These are phyloP conservation scores for Teratosphaeria destructans DNA, from an alignment of 2,329 filamentous ascomycete genomes.

Conservation along the genomic window DNA sequence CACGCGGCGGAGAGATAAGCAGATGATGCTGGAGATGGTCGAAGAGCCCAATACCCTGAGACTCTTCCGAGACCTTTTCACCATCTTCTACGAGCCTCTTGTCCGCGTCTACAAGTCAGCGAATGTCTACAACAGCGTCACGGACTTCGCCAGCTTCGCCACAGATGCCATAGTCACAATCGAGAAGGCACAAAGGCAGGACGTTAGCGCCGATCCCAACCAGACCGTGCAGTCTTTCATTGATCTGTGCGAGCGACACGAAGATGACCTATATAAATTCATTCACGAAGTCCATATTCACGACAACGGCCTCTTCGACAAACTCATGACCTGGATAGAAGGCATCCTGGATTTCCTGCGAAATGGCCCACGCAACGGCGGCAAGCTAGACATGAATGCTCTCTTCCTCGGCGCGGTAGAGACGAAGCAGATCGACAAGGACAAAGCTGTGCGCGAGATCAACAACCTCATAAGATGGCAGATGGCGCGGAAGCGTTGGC, in stretches of 20 bases:
- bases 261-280: slow-evolving; percentile 98
- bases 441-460: slow-evolving; percentile 67
- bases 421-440: slow-evolving; percentile 56
- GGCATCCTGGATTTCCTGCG: slow-evolving; percentile 87
- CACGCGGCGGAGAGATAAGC: slow-evolving; percentile 84
- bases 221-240: slow-evolving; percentile 98
- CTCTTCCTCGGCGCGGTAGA: slow-evolving; percentile 73
- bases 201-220: slow-evolving; percentile 90
- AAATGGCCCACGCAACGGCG: slow-evolving; percentile 61
- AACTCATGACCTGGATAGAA: slow-evolving; percentile 95
- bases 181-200: slow-evolving; percentile 57
- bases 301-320: slow-evolving; percentile 90
- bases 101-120: slow-evolving; percentile 97
- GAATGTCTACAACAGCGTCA: slow-evolving; percentile 95
- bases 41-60: slow-evolving; percentile 97
- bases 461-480: slow-evolving; percentile 86
- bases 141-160: slow-evolving; percentile 85
- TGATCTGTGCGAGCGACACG: slow-evolving; percentile 86
- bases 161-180: slow-evolving; percentile 84
- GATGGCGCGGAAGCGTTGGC: slow-evolving; percentile 92
- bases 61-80: slow-evolving; percentile 90
- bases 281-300: slow-evolving; percentile 96
- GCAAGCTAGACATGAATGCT: slow-evolving; percentile 87
- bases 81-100: slow-evolving; percentile 96
- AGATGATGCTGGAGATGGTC: slow-evolving; percentile 92